phyloP scores from a whole-genome alignment of 2,329 filamentous ascomycete genomes.

The Geosmithia flava region DNA sequence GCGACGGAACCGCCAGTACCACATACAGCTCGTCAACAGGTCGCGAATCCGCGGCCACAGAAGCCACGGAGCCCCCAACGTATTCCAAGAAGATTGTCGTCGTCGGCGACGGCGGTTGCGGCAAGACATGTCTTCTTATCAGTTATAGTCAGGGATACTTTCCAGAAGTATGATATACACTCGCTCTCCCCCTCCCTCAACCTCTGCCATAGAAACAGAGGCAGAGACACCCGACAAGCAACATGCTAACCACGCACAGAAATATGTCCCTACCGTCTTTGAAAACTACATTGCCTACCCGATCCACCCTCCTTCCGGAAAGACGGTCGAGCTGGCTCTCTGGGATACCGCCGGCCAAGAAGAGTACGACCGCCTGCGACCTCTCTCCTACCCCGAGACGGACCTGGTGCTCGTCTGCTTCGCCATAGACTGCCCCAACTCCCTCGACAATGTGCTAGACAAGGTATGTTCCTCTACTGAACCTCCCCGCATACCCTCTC shows the following conservation, averaged over 20 bases:
- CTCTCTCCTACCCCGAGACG: conserved; percentile 94
- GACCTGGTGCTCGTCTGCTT: conserved; percentile 98
- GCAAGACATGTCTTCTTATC: conserved; percentile 96
- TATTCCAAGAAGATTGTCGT: conserved; percentile 99
- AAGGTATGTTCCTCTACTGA: conserved; percentile 53
- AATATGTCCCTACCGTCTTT: conserved; percentile 99
- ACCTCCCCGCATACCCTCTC: neutral
- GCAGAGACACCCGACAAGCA: conserved; percentile 1
- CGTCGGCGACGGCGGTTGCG: conserved; percentile 93
- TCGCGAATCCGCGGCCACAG: conserved; percentile 67
- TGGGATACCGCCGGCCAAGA: conserved; percentile 99
- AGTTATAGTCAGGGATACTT: conserved; percentile 99
- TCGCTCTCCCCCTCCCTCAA: neutral
- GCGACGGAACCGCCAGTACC: conserved; percentile 84
- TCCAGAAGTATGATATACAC: conserved; percentile 84
- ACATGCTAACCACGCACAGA: conserved; percentile 38
- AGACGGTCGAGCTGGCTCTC: conserved; percentile 89
- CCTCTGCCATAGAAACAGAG: neutral
- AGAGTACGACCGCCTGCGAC: conserved; percentile 92
- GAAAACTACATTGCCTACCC: conserved; percentile 99
- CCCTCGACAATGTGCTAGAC: conserved; percentile 95
- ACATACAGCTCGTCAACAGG: conserved; percentile 64
- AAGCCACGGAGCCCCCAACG: conserved; percentile 78
- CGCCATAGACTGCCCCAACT: conserved; percentile 97
- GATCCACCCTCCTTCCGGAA: conserved; percentile 74